Conservation (phyloP, 495 filamentous ascomycete species). For the Thermochaetoides thermophila region DNA sequence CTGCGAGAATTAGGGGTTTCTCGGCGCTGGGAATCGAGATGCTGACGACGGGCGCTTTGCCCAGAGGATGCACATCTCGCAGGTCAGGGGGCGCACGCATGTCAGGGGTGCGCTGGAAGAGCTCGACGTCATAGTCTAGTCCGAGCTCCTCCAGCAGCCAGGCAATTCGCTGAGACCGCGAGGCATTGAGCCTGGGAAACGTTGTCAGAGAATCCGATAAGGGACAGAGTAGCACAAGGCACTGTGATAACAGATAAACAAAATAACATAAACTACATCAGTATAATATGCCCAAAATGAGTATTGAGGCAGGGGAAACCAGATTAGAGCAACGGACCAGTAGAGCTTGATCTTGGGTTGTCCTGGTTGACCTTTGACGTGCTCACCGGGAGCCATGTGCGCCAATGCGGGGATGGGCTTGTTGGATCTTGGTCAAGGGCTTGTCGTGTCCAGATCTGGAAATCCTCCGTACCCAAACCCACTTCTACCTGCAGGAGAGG, state of each 20-base stretch:
- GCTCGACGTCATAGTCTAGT: constrained; percentile 62
- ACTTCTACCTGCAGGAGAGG: too few species aligned
- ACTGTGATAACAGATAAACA: too few species aligned
- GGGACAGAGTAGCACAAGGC: too few species aligned
- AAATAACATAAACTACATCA: too few species aligned
- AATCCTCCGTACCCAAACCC: too few species aligned
- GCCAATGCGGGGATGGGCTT: too few species aligned
- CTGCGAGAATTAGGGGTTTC: constrained; percentile 51
- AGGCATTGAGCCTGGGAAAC: constrained; percentile 49
- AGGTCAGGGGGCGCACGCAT: constrained; percentile 55
- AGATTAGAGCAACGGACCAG: constrained; percentile 1
- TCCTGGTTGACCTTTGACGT: too few species aligned
- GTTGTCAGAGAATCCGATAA: too few species aligned
- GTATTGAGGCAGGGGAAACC: too few species aligned
- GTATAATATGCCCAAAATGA: too few species aligned
- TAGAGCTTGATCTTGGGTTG: constrained; percentile 1
- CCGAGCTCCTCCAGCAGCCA: constrained; percentile 81
- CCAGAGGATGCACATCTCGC: constrained; percentile 66
- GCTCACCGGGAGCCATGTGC: too few species aligned
- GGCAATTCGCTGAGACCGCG: constrained; percentile 70
- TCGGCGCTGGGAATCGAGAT: constrained; percentile 22
- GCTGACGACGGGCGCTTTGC: constrained; percentile 65
- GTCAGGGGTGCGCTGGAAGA: constrained; percentile 46
- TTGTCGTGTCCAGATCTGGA: background rate
- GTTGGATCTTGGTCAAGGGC: too few species aligned